A percentile compares a stretch with the other conserved stretches of the same genome.
phyloP scores from a whole-genome alignment of 352 stramenopile species.

The Peronospora belbahrii region DNA sequence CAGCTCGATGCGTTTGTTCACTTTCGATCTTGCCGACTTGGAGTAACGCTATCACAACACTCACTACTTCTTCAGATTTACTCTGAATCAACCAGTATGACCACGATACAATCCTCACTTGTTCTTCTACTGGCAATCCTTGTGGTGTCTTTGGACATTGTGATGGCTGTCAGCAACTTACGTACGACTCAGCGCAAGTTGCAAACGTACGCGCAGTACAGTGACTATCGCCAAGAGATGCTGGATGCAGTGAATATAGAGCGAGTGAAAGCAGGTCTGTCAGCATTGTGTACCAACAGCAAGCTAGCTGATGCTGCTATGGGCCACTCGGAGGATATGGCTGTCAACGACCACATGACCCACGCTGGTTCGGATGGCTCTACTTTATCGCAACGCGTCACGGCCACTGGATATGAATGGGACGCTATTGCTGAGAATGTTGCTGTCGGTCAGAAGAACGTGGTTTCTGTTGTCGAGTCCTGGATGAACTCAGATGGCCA shows the following conservation, averaged over 20 bases:
- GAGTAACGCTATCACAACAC: slow-evolving; percentile 4
- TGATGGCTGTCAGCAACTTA: slow-evolving; percentile 10
- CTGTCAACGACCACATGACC: slow-evolving; percentile 39
- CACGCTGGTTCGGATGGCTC: slow-evolving; percentile 45
- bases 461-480: slow-evolving; percentile 42
- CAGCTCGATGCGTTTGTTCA: too few species aligned
- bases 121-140: slow-evolving; percentile 13
- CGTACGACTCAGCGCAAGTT: slow-evolving; percentile 17
- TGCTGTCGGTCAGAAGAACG: slow-evolving; percentile 38
- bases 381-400: slow-evolving; percentile 37
- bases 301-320: slow-evolving; percentile 27
- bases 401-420: slow-evolving; percentile 40
- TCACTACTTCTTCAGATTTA: not conserved
- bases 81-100: slow-evolving; percentile 14
- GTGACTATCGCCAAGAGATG: slow-evolving; percentile 25
- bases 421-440: slow-evolving; percentile 48
- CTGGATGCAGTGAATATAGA: slow-evolving; percentile 38
- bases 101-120: slow-evolving; percentile 15
- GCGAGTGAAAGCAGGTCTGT: slow-evolving; percentile 32
- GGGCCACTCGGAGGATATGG: slow-evolving; percentile 36
- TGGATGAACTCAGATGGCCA: slow-evolving; percentile 59
- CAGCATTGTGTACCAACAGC: slow-evolving; percentile 35
- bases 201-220: slow-evolving; percentile 22
- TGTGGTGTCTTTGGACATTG: slow-evolving; percentile 8
- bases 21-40: slow-evolving; percentile 11